Percentiles rank a stretch among this genome's conserved stretches.
phyloP scores from a whole-genome alignment of 768 basidiomycete species.

The Lepiota venenata region DNA sequence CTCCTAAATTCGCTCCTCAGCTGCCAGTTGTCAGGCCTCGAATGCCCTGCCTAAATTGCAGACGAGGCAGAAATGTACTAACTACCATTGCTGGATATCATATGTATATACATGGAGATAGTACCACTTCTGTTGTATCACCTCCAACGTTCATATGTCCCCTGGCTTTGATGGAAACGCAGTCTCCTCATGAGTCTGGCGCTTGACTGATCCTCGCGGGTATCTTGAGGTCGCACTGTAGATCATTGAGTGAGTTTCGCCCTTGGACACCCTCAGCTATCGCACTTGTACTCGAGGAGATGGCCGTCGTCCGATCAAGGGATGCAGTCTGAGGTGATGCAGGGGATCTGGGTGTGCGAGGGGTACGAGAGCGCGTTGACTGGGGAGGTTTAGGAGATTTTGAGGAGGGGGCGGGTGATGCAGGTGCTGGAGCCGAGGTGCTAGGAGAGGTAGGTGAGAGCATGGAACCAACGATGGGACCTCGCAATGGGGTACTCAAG shows the following conservation, averaged over 20 bases:
- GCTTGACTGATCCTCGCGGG: constrained; percentile 63
- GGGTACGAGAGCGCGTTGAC: not conserved
- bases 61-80: too few relatives aligned
- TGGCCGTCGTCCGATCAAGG: constrained; percentile 10
- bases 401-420: not conserved
- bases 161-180: too few relatives aligned
- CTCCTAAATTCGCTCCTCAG: too few relatives aligned
- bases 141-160: too few relatives aligned
- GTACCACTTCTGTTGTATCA: too few relatives aligned
- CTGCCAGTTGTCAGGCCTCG: too few relatives aligned
- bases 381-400: constrained; percentile 4
- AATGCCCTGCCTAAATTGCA: too few relatives aligned
- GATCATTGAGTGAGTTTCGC: constrained; percentile 16
- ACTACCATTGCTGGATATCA: too few relatives aligned
- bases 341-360: constrained; percentile 5
- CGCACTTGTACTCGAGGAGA: not conserved
- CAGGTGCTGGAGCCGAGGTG: not conserved
- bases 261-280: constrained; percentile 1
- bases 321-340: constrained; percentile 12
- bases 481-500: not conserved
- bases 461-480: not conserved
- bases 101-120: too few relatives aligned
- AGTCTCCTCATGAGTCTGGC: too few relatives aligned
- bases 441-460: constrained; percentile 1
- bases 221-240: constrained; percentile 18